A percentile compares a stretch with the other conserved stretches of the same genome.
These are phyloP conservation scores for Aureobasidium sp. DNA, from an alignment of 2,329 filamentous ascomycete genomes.

Conservation along the genomic window DNA sequence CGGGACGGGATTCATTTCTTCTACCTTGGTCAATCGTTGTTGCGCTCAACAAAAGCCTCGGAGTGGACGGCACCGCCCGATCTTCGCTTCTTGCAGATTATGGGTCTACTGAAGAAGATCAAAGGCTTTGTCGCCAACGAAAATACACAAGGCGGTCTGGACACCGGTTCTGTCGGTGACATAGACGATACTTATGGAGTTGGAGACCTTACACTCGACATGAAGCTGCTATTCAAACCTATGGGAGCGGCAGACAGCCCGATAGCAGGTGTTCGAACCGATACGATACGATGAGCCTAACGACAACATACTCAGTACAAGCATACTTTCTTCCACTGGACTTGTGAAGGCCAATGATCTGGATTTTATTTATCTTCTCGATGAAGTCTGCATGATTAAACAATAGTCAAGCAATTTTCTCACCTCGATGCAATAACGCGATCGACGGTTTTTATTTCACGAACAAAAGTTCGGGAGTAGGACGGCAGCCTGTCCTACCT, in stretches of 20 bases:
- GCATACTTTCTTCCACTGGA: constrained; percentile 7
- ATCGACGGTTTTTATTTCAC: constrained; percentile 1
- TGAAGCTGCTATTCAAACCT: constrained; percentile 64
- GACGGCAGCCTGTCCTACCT: constrained; percentile 11
- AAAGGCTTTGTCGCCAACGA: constrained; percentile 56
- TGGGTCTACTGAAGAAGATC: constrained; percentile 53
- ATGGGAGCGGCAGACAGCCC: constrained; percentile 33
- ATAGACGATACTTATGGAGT: constrained; percentile 62
- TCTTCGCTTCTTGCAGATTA: constrained; percentile 52
- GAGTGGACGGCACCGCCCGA: constrained; percentile 52
- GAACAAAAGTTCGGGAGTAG: constrained; percentile 5
- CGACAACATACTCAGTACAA: background rate
- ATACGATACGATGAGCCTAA: constrained; percentile 13
- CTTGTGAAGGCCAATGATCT: background rate
- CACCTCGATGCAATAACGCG: background rate
- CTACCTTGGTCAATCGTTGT: constrained; percentile 60
- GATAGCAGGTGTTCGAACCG: constrained; percentile 27
- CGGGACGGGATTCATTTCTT: constrained; percentile 67
- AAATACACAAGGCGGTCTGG: constrained; percentile 57
- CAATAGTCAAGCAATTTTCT: constrained; percentile 7
- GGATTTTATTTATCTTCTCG: background rate
- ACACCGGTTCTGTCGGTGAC: constrained; percentile 60
- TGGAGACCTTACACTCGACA: constrained; percentile 59
- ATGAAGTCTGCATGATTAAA: constrained; percentile 10
- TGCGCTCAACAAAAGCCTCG: constrained; percentile 43